Percentiles rank a stretch among this genome's conserved stretches.
Evolutionary conservation across 2,329 filamentous ascomycete genomes (phyloP).

Genomic region (Diaporthe citrichinensis): DNA sequence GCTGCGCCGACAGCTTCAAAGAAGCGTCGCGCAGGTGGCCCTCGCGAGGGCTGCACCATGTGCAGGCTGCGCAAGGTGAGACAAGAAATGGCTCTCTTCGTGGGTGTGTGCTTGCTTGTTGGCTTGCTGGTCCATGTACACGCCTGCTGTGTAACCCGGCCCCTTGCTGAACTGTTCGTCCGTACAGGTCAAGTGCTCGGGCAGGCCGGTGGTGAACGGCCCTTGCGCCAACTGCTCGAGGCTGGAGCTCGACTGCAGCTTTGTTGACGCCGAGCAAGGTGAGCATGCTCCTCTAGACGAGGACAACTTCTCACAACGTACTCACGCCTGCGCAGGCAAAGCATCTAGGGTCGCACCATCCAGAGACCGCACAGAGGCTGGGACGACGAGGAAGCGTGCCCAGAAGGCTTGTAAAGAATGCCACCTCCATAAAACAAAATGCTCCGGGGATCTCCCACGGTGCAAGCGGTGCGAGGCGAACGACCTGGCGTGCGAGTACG

Average conservation of each 20-base stretch:
- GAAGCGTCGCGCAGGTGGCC: slow-evolving; percentile 12
- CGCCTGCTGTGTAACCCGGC: not conserved
- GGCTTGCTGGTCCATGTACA: too few species aligned
- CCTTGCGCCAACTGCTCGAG: slow-evolving; percentile 56
- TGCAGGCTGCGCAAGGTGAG: slow-evolving; percentile 41
- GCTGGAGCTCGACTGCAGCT: slow-evolving; percentile 55
- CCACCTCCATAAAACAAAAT: slow-evolving; percentile 60
- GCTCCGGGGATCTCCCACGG: slow-evolving; percentile 56
- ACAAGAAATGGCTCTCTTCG: not conserved
- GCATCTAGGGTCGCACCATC: slow-evolving; percentile 57
- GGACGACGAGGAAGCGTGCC: slow-evolving; percentile 57
- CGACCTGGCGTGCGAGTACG: slow-evolving; percentile 57
- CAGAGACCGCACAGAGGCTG: slow-evolving; percentile 58
- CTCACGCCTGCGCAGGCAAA: slow-evolving; percentile 44
- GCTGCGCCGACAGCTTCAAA: not conserved
- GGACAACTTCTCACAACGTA: not conserved
- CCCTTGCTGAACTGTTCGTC: slow-evolving; percentile 1
- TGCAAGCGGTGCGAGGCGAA: slow-evolving; percentile 55
- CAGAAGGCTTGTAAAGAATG: slow-evolving; percentile 59
- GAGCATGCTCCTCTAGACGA: not conserved
- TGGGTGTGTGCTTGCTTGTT: not conserved
- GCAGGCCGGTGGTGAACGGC: slow-evolving; percentile 50
- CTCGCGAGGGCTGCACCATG: slow-evolving; percentile 30
- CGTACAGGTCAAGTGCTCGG: slow-evolving; percentile 58
- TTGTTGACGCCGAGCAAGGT: slow-evolving; percentile 44